These are phyloP conservation scores for Boletus edulis DNA, from an alignment of 768 basidiomycete genomes.

Conservation along the genomic window DNA sequence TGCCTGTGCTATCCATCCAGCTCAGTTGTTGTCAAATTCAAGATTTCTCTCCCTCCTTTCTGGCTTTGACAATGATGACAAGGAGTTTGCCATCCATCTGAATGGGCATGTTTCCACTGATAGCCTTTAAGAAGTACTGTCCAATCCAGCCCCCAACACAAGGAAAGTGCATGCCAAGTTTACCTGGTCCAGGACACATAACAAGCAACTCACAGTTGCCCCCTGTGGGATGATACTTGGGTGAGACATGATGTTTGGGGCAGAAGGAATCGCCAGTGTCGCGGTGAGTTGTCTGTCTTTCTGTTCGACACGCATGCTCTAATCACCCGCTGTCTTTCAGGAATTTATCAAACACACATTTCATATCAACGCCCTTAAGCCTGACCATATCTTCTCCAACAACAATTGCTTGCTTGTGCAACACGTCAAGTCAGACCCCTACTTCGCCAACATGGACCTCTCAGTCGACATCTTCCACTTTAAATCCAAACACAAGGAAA, in stretches of 20 bases:
- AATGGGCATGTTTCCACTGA: no score
- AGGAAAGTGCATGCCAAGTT: neutral
- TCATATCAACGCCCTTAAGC: neutral
- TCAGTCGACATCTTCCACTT: conserved; percentile 38
- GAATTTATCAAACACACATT: conserved; percentile 9
- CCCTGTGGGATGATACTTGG: conserved; percentile 2
- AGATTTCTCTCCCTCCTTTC: no score
- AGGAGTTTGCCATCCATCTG: no score
- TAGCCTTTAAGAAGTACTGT: no score
- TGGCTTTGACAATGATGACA: no score
- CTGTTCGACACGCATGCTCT: no score
- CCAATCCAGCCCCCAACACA: no score
- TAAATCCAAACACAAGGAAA: conserved; percentile 34
- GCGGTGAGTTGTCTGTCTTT: neutral
- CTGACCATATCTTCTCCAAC: conserved; percentile 1
- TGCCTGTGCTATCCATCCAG: no score
- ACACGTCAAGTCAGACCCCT: neutral
- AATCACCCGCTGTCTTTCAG: neutral
- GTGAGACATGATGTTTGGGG: neutral
- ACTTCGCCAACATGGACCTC: conserved; percentile 23
- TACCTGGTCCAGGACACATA: neutral
- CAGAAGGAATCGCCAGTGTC: neutral
- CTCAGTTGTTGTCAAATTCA: no score
- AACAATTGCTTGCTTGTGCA: conserved; percentile 8
- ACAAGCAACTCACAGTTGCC: neutral